Percentiles rank a stretch among this genome's conserved stretches.
Conservation (phyloP, 116 monocot genomes). For the Cymodocea nodosa region DNA sequence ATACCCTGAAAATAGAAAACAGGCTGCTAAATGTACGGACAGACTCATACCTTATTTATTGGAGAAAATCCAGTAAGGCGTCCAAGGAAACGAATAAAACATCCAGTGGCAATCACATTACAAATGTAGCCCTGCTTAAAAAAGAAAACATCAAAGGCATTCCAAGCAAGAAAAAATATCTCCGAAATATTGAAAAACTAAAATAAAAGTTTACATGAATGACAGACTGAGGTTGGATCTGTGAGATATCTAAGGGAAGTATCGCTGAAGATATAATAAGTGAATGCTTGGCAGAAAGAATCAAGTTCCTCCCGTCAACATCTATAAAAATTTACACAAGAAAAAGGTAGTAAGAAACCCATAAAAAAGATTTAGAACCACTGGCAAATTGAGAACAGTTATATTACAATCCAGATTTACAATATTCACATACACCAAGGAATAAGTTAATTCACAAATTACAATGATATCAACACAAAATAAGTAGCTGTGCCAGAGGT, state of each 20-base stretch:
- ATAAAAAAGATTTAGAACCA: too few species aligned
- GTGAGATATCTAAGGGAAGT: conserved; percentile 50
- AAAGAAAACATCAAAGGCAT: neutral
- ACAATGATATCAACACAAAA: too few species aligned
- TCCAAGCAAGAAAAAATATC: neutral
- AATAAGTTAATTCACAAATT: too few species aligned
- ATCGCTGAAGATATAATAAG: conserved; percentile 41
- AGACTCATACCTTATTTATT: conserved; percentile 43
- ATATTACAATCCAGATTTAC: too few species aligned
- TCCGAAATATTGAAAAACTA: too few species aligned
- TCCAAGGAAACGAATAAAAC: conserved; percentile 95
- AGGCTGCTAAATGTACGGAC: conserved; percentile 1
- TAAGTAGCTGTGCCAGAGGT: too few species aligned
- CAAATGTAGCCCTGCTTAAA: conserved; percentile 70
- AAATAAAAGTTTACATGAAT: conserved; percentile 39
- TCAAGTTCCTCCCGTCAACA: conserved; percentile 34
- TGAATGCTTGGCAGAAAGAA: conserved; percentile 87
- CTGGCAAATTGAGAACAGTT: too few species aligned
- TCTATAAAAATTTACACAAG: neutral
- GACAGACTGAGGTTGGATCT: conserved; percentile 36
- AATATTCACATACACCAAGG: too few species aligned
- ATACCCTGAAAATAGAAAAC: neutral
- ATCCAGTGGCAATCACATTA: conserved; percentile 78
- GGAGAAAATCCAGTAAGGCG: conserved; percentile 78
- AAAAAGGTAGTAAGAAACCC: neutral